These are phyloP conservation scores for Phyllosticta paracitricarpa DNA, from an alignment of 2,329 filamentous ascomycete genomes.

Conservation along the genomic window DNA sequence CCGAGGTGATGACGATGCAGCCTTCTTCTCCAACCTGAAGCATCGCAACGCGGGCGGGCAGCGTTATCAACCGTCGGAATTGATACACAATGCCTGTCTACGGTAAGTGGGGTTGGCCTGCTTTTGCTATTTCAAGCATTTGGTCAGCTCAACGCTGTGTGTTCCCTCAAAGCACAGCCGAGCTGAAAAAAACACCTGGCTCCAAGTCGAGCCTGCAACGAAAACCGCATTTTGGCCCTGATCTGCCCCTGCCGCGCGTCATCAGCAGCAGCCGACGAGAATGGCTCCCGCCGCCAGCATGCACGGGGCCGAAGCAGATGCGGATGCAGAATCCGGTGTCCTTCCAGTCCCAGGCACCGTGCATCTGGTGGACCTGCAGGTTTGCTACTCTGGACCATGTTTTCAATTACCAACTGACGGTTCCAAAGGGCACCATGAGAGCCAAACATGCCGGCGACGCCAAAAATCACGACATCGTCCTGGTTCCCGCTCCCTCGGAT, in stretches of 20 bases:
- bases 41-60: neutral
- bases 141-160: neutral
- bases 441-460: slow-evolving; percentile 27
- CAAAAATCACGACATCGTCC: slow-evolving; percentile 27
- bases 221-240: neutral
- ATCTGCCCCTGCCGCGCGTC: neutral
- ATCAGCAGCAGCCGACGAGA: slow-evolving; percentile 6
- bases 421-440: slow-evolving; percentile 20
- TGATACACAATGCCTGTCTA: neutral
- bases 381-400: too few species aligned
- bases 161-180: neutral
- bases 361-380: slow-evolving; percentile 32
- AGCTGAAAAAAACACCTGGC: neutral
- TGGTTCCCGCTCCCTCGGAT: slow-evolving; percentile 28
- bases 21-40: neutral
- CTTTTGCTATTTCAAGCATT: neutral
- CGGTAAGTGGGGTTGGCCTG: neutral
- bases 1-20: neutral
- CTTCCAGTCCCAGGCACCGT: slow-evolving; percentile 30
- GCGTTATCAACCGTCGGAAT: neutral
- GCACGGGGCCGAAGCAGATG: neutral
- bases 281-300: neutral
- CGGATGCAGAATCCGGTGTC: neutral
- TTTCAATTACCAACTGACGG: too few species aligned
- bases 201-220: neutral